Conservation (phyloP, 2,329 filamentous ascomycete species). For the Akanthomyces dipterigenus region DNA sequence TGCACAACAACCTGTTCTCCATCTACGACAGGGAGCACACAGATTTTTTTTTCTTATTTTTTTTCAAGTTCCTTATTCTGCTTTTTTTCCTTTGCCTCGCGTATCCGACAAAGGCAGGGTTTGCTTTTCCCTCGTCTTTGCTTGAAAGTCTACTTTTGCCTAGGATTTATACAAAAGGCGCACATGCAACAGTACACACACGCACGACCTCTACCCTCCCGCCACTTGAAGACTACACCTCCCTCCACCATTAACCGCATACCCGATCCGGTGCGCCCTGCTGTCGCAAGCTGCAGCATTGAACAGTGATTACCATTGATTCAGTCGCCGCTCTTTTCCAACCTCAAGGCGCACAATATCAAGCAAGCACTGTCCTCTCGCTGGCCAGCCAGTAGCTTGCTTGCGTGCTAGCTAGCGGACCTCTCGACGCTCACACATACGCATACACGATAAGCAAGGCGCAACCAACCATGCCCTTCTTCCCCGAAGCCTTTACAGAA, state of each 20-base stretch:
- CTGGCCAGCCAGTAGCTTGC: background rate
- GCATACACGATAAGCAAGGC: background rate
- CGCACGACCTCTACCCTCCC: background rate
- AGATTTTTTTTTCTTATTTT: conserved; percentile 1
- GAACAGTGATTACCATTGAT: background rate
- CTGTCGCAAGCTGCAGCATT: background rate
- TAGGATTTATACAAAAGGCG: background rate
- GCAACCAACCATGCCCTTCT: conserved; percentile 17
- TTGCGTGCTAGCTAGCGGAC: background rate
- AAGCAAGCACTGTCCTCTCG: background rate
- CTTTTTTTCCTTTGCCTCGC: background rate
- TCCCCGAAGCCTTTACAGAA: conserved; percentile 28
- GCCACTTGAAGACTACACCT: no score
- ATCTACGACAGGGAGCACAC: background rate
- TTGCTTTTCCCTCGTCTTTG: background rate
- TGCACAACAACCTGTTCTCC: conserved; percentile 3
- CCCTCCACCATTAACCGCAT: background rate
- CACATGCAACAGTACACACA: background rate
- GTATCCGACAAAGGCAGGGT: background rate
- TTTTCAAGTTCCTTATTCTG: background rate
- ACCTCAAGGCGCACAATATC: background rate
- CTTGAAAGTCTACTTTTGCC: background rate
- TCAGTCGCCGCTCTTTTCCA: background rate
- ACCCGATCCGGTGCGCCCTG: background rate
- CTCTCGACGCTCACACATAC: background rate